Base-by-base conservation (phyloP, 257 asterid genomes). In the Ajuga chamaepitys region DNA sequence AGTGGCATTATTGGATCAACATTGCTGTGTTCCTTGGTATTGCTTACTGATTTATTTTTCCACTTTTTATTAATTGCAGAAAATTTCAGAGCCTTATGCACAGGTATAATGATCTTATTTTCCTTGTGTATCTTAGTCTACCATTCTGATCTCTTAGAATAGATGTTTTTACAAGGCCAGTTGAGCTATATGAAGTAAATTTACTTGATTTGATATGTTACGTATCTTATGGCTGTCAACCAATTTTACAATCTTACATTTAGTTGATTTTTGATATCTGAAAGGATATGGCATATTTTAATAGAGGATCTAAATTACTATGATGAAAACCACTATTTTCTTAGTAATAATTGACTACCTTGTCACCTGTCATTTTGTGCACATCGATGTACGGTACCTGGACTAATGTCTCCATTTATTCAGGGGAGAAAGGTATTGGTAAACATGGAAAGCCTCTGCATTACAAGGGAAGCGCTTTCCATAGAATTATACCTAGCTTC, bases 401-500 rank as follows among this genome's bases (percentile, higher is more conserved):
- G 9, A 26, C 18, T 54, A 26, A 54, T 10, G 17, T 56, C 42
- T 32, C 14, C 32, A 11, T 34, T 21, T 22, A 40, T 71, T 66
- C 80, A 90, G 97, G 99, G 54, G 97, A 94, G 88, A 86, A 90
- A 44, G 99, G 99, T 12, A 18, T 76, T 37, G 99, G 97, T 61
- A 85, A 85, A 82, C 78, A 80, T 5, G 96, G 99, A 67, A 86
- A 88, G 76, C 83, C 95, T 75, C 93, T 94, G 67, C 95, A 94
- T 77, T 94, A 63, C 88, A 94, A 86, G 83, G 95, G 96, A 70
- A 94, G 99, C 82, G 25, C 60, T 55, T 85, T 94, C 82, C 99
- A 90, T 41, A 82, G 97, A 77, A 88, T 94, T 38, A 94, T 94
- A 60, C 99, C 99, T 17, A 90, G 95, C 83, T 94, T 94, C 81